Conservation (phyloP, 164 flowering plant genomes). For the Aristolochia fimbriata region DNA sequence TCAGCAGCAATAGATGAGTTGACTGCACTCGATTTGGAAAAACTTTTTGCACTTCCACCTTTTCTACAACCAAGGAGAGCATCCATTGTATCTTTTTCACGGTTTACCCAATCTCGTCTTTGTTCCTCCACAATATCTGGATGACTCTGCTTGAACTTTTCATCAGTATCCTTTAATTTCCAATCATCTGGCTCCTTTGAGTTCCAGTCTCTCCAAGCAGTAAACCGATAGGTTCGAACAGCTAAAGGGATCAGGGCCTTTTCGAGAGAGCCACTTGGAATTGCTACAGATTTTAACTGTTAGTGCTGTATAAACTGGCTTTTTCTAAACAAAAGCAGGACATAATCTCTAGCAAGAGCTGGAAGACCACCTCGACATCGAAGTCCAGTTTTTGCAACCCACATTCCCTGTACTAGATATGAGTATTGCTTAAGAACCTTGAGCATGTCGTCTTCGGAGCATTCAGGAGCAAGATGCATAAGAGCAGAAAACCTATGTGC, state of each 20-base stretch:
- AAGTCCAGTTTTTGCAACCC: slow-evolving; percentile 49
- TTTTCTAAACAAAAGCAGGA: slow-evolving; percentile 49
- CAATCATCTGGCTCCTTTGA: slow-evolving; percentile 47
- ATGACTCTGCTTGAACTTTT: slow-evolving; percentile 35
- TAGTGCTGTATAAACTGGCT: slow-evolving; percentile 16
- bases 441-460: slow-evolving; percentile 39
- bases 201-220: slow-evolving; percentile 46
- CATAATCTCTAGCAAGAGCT: slow-evolving; percentile 40
- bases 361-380: slow-evolving; percentile 9
- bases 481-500: slow-evolving; percentile 43
- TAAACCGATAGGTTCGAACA: slow-evolving; percentile 23
- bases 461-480: slow-evolving; percentile 56
- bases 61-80: slow-evolving; percentile 8
- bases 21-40: slow-evolving; percentile 14
- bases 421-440: slow-evolving; percentile 37
- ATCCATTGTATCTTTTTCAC: slow-evolving; percentile 16
- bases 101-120: slow-evolving; percentile 23
- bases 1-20: slow-evolving; percentile 13
- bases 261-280: slow-evolving; percentile 8
- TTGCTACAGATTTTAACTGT: slow-evolving; percentile 12
- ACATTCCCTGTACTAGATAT: slow-evolving; percentile 60
- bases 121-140: slow-evolving; percentile 49
- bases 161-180: slow-evolving; percentile 55
- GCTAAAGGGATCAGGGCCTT: slow-evolving; percentile 32
- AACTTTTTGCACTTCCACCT: slow-evolving; percentile 13